These are phyloP conservation scores for Aspergillus sclerotioniger DNA, from an alignment of 495 filamentous ascomycete species.

Conservation along the genomic window DNA sequence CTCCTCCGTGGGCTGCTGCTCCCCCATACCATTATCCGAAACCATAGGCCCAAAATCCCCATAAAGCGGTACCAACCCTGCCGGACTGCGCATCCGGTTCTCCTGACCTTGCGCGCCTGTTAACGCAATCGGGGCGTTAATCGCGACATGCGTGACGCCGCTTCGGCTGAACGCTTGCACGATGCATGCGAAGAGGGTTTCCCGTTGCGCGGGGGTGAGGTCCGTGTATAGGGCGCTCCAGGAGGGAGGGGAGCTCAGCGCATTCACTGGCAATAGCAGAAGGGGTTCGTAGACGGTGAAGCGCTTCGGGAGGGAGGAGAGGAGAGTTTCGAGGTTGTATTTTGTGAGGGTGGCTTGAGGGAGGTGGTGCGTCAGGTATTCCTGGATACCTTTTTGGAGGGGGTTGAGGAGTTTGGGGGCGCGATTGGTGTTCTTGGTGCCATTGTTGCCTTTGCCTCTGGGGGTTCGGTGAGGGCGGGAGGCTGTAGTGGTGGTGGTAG, in stretches of 20 bases:
- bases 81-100: conserved; percentile 69
- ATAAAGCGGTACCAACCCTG: conserved; percentile 57
- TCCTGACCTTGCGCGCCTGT: conserved; percentile 32
- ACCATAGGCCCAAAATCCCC: conserved; percentile 59
- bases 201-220: conserved; percentile 26
- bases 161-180: conserved; percentile 36
- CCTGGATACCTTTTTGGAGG: conserved; percentile 32
- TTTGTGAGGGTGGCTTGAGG: conserved; percentile 12
- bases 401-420: conserved; percentile 24
- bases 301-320: conserved; percentile 53
- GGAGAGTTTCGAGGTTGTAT: conserved; percentile 15
- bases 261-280: conserved; percentile 61
- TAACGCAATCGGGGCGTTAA: conserved; percentile 66
- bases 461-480: no score
- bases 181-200: conserved; percentile 50
- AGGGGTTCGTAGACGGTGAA: conserved; percentile 71
- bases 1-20: conserved; percentile 24
- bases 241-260: conserved; percentile 43
- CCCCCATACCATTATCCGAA: conserved; percentile 8
- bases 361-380: conserved; percentile 27
- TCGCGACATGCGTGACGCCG: conserved; percentile 64
- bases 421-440: neutral
- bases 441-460: neutral
- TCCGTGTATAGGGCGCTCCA: conserved; percentile 48
- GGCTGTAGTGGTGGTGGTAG: neutral